Conservation (phyloP, 2,329 filamentous ascomycete species). For the Ophiostoma perfectum region DNA sequence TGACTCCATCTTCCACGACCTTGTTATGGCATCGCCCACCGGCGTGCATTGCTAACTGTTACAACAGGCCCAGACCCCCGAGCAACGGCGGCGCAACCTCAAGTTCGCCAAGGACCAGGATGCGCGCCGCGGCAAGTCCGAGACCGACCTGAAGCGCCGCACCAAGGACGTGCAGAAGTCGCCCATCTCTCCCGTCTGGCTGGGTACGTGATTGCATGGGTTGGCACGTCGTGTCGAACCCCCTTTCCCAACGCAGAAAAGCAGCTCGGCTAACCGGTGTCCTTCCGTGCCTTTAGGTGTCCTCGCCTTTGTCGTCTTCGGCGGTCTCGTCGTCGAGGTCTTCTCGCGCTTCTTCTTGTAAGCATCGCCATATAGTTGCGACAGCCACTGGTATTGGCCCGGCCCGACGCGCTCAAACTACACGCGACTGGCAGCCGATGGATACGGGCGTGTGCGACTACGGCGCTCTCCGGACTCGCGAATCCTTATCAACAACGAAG, state of each 20-base stretch:
- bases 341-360: constrained; percentile 45
- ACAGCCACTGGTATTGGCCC: neutral
- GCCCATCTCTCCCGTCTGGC: constrained; percentile 59
- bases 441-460: no score
- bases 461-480: no score
- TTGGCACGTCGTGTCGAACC: no score
- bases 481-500: no score
- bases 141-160: constrained; percentile 57
- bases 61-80: constrained; percentile 70
- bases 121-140: constrained; percentile 68
- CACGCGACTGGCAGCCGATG: neutral
- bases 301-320: constrained; percentile 57
- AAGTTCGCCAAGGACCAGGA: constrained; percentile 72
- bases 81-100: constrained; percentile 75
- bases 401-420: neutral
- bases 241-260: neutral
- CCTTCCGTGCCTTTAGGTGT: constrained; percentile 38
- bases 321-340: constrained; percentile 54
- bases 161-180: constrained; percentile 52
- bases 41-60: neutral
- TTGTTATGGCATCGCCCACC: neutral
- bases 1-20: neutral
- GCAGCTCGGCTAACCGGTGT: neutral
- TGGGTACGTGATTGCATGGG: constrained; percentile 44
- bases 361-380: neutral